Percentiles rank a stretch among this genome's conserved stretches.
Evolutionary conservation across 768 basidiomycete species (phyloP).

Genomic region (Boletus vermiculosoides): DNA sequence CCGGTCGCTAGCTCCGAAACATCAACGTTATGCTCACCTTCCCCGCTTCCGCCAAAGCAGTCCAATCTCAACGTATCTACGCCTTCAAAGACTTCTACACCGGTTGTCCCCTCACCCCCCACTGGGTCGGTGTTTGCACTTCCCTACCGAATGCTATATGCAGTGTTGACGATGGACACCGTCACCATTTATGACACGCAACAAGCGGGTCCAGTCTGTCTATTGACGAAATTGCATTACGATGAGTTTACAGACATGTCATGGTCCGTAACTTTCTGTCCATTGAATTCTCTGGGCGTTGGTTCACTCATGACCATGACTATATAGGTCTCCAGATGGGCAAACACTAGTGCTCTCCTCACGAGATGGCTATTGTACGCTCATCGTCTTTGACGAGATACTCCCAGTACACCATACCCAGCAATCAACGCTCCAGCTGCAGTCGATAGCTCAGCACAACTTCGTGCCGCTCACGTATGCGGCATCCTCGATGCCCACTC

Average conservation of each 20-base stretch:
- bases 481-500: slow-evolving; percentile 11
- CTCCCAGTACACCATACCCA: slow-evolving; percentile 86
- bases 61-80: slow-evolving; percentile 12
- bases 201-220: slow-evolving; percentile 86
- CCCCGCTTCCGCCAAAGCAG: slow-evolving; percentile 12
- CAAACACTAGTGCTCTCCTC: slow-evolving; percentile 89
- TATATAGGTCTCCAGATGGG: slow-evolving; percentile 88
- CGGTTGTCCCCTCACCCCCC: slow-evolving; percentile 43
- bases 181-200: slow-evolving; percentile 96
- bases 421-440: slow-evolving; percentile 86
- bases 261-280: slow-evolving; percentile 59
- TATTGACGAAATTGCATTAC: slow-evolving; percentile 93
- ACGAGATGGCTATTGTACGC: slow-evolving; percentile 95
- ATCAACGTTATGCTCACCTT: slow-evolving; percentile 10
- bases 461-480: slow-evolving; percentile 57
- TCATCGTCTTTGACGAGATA: slow-evolving; percentile 93
- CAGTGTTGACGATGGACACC: slow-evolving; percentile 95
- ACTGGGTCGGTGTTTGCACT: slow-evolving; percentile 76
- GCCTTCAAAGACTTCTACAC: slow-evolving; percentile 22
- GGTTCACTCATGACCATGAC: slow-evolving; percentile 3
- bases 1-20: slow-evolving; percentile 9
- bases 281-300: neutral
- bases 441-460: slow-evolving; percentile 86
- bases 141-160: slow-evolving; percentile 92
- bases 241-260: slow-evolving; percentile 96